A percentile compares a stretch with the other conserved stretches of the same genome.
Evolutionary conservation across 371 early-diverging fungal genomes (phyloP).

Genomic region (Choanephora cucurbitarum): DNA sequence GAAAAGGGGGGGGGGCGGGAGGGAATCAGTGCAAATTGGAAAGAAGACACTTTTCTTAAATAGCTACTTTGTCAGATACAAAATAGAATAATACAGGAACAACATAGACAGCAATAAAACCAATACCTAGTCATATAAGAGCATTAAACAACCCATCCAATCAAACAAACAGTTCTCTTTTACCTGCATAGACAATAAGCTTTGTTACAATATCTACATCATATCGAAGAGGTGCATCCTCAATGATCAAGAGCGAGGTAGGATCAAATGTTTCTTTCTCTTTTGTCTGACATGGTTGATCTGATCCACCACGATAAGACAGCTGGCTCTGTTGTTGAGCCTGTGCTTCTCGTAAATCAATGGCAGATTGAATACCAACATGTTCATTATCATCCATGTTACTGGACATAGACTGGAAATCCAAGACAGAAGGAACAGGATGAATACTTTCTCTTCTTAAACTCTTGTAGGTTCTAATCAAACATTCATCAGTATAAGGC

Average conservation of each 20-base stretch:
- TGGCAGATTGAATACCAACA: conserved; percentile 58
- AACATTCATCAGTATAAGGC: not conserved
- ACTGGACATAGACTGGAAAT: conserved; percentile 52
- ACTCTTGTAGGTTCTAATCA: conserved; percentile 59
- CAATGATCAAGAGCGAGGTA: conserved; percentile 41
- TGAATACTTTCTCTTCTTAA: conserved; percentile 60
- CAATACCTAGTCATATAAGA: conserved; percentile 45
- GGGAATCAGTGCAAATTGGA: no score
- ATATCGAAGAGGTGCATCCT: conserved; percentile 60
- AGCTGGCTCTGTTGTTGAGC: conserved; percentile 34
- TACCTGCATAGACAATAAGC: conserved; percentile 68
- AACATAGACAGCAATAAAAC: conserved; percentile 56
- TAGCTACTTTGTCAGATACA: conserved; percentile 12
- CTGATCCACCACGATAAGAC: conserved; percentile 38
- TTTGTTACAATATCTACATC: conserved; percentile 74
- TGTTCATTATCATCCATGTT: conserved; percentile 50
- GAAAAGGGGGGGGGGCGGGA: no score
- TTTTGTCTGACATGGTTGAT: conserved; percentile 5
- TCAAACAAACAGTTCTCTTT: not conserved
- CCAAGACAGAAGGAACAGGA: conserved; percentile 65
- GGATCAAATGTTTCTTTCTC: conserved; percentile 32
- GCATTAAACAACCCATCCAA: not conserved
- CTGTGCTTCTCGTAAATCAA: conserved; percentile 57
- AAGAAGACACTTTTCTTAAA: no score
- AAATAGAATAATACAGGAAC: conserved; percentile 53